Evolutionary conservation across 768 basidiomycete genomes (phyloP).

Genomic region (Collybiopsis confluens): DNA sequence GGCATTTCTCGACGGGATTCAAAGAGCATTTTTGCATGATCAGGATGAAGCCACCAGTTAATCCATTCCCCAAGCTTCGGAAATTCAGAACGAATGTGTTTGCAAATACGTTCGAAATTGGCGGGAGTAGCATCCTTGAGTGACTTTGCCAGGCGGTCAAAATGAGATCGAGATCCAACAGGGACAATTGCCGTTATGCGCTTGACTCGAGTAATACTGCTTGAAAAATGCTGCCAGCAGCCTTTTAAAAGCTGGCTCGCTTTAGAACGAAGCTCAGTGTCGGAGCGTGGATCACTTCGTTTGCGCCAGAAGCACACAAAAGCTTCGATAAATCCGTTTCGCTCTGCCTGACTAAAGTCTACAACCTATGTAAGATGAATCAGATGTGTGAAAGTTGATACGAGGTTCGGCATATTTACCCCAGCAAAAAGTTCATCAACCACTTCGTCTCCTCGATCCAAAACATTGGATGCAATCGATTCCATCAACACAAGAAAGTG

Average conservation of each 20-base stretch:
- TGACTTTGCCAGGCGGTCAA: too few species aligned
- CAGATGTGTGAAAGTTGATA: background rate
- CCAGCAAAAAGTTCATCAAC: background rate
- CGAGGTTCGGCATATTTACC: background rate
- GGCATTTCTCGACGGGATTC: background rate
- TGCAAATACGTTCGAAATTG: background rate
- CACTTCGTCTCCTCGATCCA: background rate
- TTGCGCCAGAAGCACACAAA: background rate
- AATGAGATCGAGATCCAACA: too few species aligned
- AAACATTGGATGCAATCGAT: background rate
- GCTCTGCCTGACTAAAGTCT: background rate
- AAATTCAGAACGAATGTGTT: background rate
- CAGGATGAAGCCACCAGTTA: background rate
- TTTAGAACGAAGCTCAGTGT: background rate
- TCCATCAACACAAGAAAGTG: background rate
- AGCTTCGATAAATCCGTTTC: background rate
- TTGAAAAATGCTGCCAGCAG: too few species aligned
- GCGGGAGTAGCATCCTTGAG: background rate
- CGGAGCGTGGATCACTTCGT: background rate
- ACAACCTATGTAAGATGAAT: background rate
- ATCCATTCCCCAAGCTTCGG: background rate
- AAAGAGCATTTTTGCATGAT: background rate
- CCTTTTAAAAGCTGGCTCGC: background rate
- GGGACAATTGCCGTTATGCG: too few species aligned
- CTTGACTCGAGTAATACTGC: too few species aligned